These are phyloP conservation scores for Daldinia bambusicola DNA, from an alignment of 495 filamentous ascomycete genomes.

Conservation along the genomic window DNA sequence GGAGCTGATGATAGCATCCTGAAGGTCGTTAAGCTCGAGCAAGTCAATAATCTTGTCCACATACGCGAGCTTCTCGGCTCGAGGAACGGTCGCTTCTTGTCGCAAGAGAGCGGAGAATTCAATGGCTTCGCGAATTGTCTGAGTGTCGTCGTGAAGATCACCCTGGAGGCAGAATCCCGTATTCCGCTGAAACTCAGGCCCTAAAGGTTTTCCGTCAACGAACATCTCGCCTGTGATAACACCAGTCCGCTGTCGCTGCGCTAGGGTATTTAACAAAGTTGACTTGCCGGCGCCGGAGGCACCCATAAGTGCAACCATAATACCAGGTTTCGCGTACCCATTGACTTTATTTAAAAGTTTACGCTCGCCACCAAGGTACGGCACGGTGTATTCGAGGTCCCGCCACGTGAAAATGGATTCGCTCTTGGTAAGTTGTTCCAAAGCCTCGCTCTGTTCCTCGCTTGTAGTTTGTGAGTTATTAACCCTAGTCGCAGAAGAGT, in stretches of 20 bases:
- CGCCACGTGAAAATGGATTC: slow-evolving; percentile 81
- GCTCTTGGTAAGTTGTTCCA: slow-evolving; percentile 66
- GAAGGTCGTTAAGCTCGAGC: slow-evolving; percentile 81
- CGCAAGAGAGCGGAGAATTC: slow-evolving; percentile 82
- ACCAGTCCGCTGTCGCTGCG: slow-evolving; percentile 79
- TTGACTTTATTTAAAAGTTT: slow-evolving; percentile 75
- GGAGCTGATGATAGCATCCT: slow-evolving; percentile 84
- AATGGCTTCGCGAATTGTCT: slow-evolving; percentile 87
- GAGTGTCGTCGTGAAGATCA: slow-evolving; percentile 83
- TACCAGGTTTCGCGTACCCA: slow-evolving; percentile 80
- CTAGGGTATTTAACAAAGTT: slow-evolving; percentile 77
- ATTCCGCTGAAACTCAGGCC: slow-evolving; percentile 76
- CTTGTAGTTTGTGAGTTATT: slow-evolving; percentile 33
- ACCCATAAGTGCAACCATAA: slow-evolving; percentile 82
- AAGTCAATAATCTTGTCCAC: slow-evolving; percentile 90
- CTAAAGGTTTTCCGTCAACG: slow-evolving; percentile 77
- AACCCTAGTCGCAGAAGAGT: slow-evolving; percentile 35
- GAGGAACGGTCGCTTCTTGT: slow-evolving; percentile 72
- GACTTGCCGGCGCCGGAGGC: slow-evolving; percentile 86
- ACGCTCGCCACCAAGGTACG: slow-evolving; percentile 73
- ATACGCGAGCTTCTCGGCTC: slow-evolving; percentile 80
- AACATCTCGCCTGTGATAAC: slow-evolving; percentile 78
- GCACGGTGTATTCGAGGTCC: slow-evolving; percentile 76
- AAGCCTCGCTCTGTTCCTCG: slow-evolving; percentile 63
- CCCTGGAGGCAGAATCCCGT: slow-evolving; percentile 91